Percentiles rank a stretch among this genome's conserved stretches.
Evolutionary conservation across 1,284 basidiomycete genomes (phyloP).

Genomic region (Apiotrichum mycotoxinovorans): DNA sequence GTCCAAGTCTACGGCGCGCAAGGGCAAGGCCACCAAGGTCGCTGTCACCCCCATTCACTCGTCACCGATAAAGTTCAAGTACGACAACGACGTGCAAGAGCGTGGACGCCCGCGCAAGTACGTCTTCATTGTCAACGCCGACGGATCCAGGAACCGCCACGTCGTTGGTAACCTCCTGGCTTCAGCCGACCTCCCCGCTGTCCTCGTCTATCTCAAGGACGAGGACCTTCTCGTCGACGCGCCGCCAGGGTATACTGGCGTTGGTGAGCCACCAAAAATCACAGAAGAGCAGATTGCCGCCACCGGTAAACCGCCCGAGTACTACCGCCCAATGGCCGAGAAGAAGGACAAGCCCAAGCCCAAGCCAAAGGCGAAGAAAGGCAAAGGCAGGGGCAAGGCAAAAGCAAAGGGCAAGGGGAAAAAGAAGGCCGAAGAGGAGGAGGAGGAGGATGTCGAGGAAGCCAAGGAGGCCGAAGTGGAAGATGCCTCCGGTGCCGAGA

Average conservation of each 20-base stretch:
- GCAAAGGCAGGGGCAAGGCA: constrained; percentile 8
- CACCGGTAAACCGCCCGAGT: constrained; percentile 24
- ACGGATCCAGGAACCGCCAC: constrained; percentile 32
- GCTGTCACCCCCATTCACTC: not conserved
- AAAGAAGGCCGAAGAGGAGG: constrained; percentile 4
- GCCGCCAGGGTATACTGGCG: constrained; percentile 29
- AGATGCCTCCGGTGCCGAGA: not conserved
- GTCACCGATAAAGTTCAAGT: constrained; percentile 15
- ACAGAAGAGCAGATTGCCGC: constrained; percentile 19
- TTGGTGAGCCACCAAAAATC: constrained; percentile 28
- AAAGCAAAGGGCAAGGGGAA: constrained; percentile 2
- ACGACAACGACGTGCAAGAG: constrained; percentile 29
- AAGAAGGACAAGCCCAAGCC: constrained; percentile 1
- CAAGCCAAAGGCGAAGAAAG: not conserved
- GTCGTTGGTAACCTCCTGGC: constrained; percentile 29
- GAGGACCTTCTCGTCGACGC: constrained; percentile 28
- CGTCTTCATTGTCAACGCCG: constrained; percentile 37
- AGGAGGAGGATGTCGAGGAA: constrained; percentile 1
- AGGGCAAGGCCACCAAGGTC: constrained; percentile 3
- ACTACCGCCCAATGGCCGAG: constrained; percentile 18
- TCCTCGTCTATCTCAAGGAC: constrained; percentile 31
- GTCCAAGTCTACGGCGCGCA: not conserved
- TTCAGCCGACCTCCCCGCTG: constrained; percentile 25
- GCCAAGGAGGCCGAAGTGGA: constrained; percentile 8
- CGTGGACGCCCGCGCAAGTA: constrained; percentile 45